phyloP scores from a whole-genome alignment of 1,284 basidiomycete species.

The Schizophyllum commune region DNA sequence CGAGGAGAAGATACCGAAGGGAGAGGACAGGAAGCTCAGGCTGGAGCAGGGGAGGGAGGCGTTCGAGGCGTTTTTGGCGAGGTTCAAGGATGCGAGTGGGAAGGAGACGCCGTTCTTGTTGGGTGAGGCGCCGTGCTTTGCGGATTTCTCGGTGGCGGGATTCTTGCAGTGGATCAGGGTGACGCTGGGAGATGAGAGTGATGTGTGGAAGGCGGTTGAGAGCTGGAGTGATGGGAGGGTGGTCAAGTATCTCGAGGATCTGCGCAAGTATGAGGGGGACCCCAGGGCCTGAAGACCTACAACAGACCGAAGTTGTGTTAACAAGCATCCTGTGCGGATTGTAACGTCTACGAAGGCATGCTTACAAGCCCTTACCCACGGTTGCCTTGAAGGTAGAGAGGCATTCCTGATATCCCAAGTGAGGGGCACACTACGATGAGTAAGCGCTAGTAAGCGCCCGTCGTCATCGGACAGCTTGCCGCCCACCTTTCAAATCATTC shows the following conservation, averaged over 20 bases:
- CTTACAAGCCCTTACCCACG: no score
- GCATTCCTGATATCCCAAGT: no score
- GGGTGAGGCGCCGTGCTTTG: constrained; percentile 22
- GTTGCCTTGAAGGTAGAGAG: no score
- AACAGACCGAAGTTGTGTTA: no score
- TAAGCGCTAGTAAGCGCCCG: no score
- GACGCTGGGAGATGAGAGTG: constrained; percentile 18
- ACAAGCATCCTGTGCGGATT: no score
- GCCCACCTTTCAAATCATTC: no score
- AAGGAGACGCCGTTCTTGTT: constrained; percentile 16
- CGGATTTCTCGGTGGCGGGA: constrained; percentile 26
- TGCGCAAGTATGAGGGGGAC: constrained; percentile 6
- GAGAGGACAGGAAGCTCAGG: constrained; percentile 15
- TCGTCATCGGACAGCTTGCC: no score
- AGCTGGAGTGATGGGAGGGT: constrained; percentile 27
- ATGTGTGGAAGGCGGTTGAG: constrained; percentile 27
- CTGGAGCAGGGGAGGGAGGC: not conserved
- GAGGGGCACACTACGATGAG: no score
- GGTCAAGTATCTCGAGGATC: constrained; percentile 17
- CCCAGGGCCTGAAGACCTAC: not conserved
- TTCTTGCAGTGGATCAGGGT: constrained; percentile 23
- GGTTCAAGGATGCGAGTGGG: constrained; percentile 6
- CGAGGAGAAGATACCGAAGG: constrained; percentile 25
- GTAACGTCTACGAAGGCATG: no score
- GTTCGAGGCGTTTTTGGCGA: not conserved